Percentiles rank a stretch among this genome's conserved stretches.
Evolutionary conservation across 192 early-diverging fungal species (phyloP).

Genomic region (Coemansia sp.): DNA sequence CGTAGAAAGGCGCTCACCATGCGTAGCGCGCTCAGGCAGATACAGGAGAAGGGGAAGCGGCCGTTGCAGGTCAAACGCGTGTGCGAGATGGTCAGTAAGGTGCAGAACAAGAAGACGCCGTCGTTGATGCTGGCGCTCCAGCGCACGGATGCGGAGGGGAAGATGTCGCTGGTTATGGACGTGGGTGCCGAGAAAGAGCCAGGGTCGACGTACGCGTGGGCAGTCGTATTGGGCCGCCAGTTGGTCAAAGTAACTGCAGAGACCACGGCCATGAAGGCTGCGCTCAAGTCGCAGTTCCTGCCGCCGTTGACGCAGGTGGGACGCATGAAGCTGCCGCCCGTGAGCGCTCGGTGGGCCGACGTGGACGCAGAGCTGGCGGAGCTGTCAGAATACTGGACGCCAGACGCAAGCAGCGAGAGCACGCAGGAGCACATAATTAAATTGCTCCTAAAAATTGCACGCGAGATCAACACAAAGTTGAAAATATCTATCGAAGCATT

Average conservation of each 20-base stretch:
- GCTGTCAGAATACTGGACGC: background rate
- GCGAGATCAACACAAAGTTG: background rate
- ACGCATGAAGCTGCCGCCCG: background rate
- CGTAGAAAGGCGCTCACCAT: background rate
- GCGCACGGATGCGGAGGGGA: background rate
- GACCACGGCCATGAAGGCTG: background rate
- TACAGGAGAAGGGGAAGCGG: background rate
- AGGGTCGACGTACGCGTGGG: background rate
- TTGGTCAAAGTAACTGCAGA: background rate
- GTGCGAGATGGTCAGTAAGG: background rate
- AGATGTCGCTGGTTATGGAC: background rate
- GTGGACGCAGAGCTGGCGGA: constrained; percentile 3
- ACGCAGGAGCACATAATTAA: background rate
- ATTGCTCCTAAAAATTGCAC: no score
- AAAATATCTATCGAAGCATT: background rate
- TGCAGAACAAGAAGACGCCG: background rate
- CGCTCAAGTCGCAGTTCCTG: background rate
- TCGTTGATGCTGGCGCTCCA: background rate
- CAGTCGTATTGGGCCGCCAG: background rate
- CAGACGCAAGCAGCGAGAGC: background rate
- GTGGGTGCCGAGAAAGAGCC: background rate
- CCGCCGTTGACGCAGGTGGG: background rate
- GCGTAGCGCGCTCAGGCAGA: background rate
- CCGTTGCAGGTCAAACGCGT: background rate
- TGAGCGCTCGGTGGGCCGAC: background rate